Evolutionary conservation across 495 filamentous ascomycete species (phyloP), one percentile per base, ranked within the genome.

Genomic region (Evansstolkia leycettana): DNA sequence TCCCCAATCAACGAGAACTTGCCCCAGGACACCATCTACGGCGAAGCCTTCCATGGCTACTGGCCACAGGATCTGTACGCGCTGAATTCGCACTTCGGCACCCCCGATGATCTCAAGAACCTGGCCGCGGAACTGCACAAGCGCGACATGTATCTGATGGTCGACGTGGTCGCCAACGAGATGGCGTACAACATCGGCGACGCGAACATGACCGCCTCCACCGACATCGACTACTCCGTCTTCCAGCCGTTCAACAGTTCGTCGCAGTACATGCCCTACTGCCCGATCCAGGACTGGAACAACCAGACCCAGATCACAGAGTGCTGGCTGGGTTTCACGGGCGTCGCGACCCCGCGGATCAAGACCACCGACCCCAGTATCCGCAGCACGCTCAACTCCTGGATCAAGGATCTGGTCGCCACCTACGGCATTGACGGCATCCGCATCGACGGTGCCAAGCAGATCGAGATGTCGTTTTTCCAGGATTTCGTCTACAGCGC

Each of bases 131-230:
- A 74, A 68, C 49, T 73, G 14, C 80, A 84, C 41, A 46, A 62
- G 10, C 69, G 73, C 12, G 77, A 69, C 12, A 83, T 84, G 74
- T 63, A 70, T 47, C 51, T 86, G 18, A 81, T 87, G 82, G 72
- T 85, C 36, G 82, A 88, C 40, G 67, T 84, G 0, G 82, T 85
- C 16, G 70, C 77, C 14, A 90, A 90, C 52, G 80, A 90, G 52
- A 77, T 85, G 67, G 82, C 57, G 10, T 55, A 46, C 17, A 12
- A 31, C 14, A 31, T 31, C 13, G 28, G 28, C 7, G 28, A 31
- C 28, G 13, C 7, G 7, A 31, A 8, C 28, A 47, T 58, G 2
- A 58, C 51, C 10, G 51, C 78, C 54, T 54, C 71, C 43, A 56
- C 52, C 2, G 56, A 52, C 37, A 67, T 83, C 36, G 70, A 83